Base-by-base conservation (phyloP, 352 stramenopile genomes). In the Phytopythium litorale region DNA sequence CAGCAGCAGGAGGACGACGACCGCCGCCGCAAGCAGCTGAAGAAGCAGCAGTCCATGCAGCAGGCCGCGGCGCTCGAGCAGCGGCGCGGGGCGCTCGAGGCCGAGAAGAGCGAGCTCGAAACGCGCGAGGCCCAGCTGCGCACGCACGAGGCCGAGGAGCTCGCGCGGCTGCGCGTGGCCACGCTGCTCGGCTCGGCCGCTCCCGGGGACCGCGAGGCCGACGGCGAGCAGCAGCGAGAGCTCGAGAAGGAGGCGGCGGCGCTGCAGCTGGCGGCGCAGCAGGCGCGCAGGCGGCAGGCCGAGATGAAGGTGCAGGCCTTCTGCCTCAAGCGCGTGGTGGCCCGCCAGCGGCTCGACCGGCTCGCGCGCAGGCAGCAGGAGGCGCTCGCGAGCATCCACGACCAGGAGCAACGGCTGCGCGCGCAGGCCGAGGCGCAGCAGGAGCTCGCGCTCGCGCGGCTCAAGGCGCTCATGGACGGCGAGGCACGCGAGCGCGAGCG, bases 381-480 rank as follows among this genome's bases (percentile, higher is more conserved):
- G n/a, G 75, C 75, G 16, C 72, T 93, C 33, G 78, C 80, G 0
- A 70, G 63, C 19, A 68, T 94, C 0, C 68, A 89, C 4, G 76
- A 78, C 50, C 75, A 88, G 43, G 78, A 90, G 45, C 72, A 91
- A 60, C 68, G 79, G 9, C 58, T 81, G n/a, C 68, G 73, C 11
- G 57, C 92, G 21, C 76, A 79, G 60, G 75, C 78, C 0, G 61
- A 84, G 21, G 81, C 89, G 42, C 78, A 88, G 28, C 87, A 92
- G 42, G 83, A 92, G 58, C 64, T 90, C 52, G 81, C 78, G 33
- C 60, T 91, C 28, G 77, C 81, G 13, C 72, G 75, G 59, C 66
- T 91, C 19, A 86, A 92, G 45, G 69, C 68, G 9, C 65, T 87
- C 58, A 90, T 94, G 73, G 83, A 92, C 43, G 80, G 91, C 16